A percentile compares a stretch with the other conserved stretches of the same genome.
These are phyloP conservation scores for Sporobolomyces roseus DNA, from an alignment of 768 basidiomycete genomes.

Conservation along the genomic window DNA sequence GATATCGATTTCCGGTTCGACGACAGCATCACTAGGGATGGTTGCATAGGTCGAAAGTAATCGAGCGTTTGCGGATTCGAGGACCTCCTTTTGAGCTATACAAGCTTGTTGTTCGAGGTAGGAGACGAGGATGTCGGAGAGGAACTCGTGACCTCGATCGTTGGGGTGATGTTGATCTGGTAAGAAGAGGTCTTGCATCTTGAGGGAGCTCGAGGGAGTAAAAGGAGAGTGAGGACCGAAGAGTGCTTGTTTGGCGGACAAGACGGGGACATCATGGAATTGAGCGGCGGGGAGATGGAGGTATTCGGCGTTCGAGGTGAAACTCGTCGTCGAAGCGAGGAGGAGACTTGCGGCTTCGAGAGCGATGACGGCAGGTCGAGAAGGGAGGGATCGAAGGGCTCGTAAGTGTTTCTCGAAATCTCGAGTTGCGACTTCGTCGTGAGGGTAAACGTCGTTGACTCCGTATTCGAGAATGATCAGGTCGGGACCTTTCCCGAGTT, in stretches of 20 bases:
- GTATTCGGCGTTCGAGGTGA: conserved; percentile 78
- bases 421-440: conserved; percentile 55
- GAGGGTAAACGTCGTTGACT: conserved; percentile 71
- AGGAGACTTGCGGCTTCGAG: conserved; percentile 84
- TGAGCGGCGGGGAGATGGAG: conserved; percentile 83
- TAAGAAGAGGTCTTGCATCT: conserved; percentile 76
- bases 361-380: conserved; percentile 68
- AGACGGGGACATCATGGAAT: conserved; percentile 93
- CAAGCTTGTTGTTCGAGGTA: conserved; percentile 88
- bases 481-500: conserved; percentile 87
- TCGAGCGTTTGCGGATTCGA: conserved; percentile 1
- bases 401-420: conserved; percentile 49
- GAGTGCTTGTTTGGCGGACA: conserved; percentile 49
- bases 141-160: conserved; percentile 68
- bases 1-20: conserved; percentile 28
- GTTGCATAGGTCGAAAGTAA: too few relatives aligned
- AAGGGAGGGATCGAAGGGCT: conserved; percentile 68
- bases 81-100: conserved; percentile 47
- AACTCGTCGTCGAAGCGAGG: conserved; percentile 78
- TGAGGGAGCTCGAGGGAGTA: conserved; percentile 53
- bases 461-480: conserved; percentile 91
- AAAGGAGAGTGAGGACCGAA: conserved; percentile 28
- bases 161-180: conserved; percentile 63
- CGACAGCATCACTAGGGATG: background rate
- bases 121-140: conserved; percentile 77